These are phyloP conservation scores for Lodderomyces margitis DNA, from an alignment of 1,139 yeast species.

Conservation along the genomic window DNA sequence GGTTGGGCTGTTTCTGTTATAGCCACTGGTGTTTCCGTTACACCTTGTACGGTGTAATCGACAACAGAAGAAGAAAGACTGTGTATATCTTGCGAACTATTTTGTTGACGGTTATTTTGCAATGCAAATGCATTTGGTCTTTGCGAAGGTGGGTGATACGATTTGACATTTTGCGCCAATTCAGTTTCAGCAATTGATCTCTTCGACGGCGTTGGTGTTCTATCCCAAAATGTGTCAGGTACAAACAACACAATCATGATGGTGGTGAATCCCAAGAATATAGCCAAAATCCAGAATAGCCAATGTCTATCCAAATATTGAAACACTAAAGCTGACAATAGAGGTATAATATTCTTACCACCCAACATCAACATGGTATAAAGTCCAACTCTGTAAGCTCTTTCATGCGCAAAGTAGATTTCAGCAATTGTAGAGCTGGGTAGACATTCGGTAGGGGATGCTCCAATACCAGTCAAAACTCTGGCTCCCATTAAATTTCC, in stretches of 20 bases:
- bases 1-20: slow-evolving; percentile 16
- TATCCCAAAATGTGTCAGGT: slow-evolving; percentile 67
- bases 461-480: slow-evolving; percentile 56
- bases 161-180: slow-evolving; percentile 43
- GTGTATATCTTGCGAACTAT: slow-evolving; percentile 20
- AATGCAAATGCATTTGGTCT: slow-evolving; percentile 38
- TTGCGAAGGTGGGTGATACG: slow-evolving; percentile 26
- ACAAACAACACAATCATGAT: slow-evolving; percentile 51
- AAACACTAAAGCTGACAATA: slow-evolving; percentile 55
- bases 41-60: slow-evolving; percentile 11
- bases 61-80: slow-evolving; percentile 22
- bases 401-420: slow-evolving; percentile 61
- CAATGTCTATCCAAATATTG: slow-evolving; percentile 53
- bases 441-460: slow-evolving; percentile 60
- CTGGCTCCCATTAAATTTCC: slow-evolving; percentile 58
- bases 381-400: slow-evolving; percentile 63
- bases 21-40: slow-evolving; percentile 19
- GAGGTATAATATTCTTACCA: slow-evolving; percentile 60
- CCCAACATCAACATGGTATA: slow-evolving; percentile 61
- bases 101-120: slow-evolving; percentile 6
- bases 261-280: slow-evolving; percentile 49
- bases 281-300: slow-evolving; percentile 60
- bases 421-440: slow-evolving; percentile 65
- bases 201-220: slow-evolving; percentile 50
- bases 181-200: slow-evolving; percentile 50